Conservation (phyloP, 768 basidiomycete species). For the Russula compacta region DNA sequence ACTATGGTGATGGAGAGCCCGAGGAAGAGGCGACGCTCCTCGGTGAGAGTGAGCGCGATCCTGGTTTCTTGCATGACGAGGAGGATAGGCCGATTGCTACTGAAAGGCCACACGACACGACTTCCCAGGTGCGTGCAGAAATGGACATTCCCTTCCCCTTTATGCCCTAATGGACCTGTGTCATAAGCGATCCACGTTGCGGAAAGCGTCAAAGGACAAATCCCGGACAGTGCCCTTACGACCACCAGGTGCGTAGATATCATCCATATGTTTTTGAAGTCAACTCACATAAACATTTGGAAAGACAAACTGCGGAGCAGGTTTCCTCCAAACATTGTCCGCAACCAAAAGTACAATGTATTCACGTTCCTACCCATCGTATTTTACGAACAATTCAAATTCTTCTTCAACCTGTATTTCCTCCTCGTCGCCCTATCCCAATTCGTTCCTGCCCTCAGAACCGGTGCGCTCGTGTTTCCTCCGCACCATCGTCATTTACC, state of each 20-base stretch:
- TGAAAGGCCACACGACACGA: slow-evolving; percentile 11
- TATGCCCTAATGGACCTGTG: slow-evolving; percentile 18
- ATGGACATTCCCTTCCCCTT: background rate
- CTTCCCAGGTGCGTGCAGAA: slow-evolving; percentile 23
- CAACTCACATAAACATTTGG: background rate
- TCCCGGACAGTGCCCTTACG: slow-evolving; percentile 73
- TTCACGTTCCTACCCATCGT: slow-evolving; percentile 97
- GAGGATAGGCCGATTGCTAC: slow-evolving; percentile 24
- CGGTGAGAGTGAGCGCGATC: slow-evolving; percentile 26
- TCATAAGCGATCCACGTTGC: slow-evolving; percentile 24
- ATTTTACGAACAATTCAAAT: slow-evolving; percentile 99
- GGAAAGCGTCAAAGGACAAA: slow-evolving; percentile 45
- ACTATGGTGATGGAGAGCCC: slow-evolving; percentile 10
- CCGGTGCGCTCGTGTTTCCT: slow-evolving; percentile 45
- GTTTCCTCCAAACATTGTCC: slow-evolving; percentile 83
- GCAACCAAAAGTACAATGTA: slow-evolving; percentile 97
- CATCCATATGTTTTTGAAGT: background rate
- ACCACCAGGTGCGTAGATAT: slow-evolving; percentile 44
- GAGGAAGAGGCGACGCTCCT: slow-evolving; percentile 17
- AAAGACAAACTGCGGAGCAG: slow-evolving; percentile 62
- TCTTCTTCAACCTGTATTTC: slow-evolving; percentile 99
- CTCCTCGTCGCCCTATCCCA: slow-evolving; percentile 93
- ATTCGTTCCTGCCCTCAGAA: slow-evolving; percentile 92
- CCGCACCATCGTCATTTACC: background rate
- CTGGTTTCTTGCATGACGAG: slow-evolving; percentile 32